phyloP scores from a whole-genome alignment of 805 yeast species.

The Starmera amethionina region DNA sequence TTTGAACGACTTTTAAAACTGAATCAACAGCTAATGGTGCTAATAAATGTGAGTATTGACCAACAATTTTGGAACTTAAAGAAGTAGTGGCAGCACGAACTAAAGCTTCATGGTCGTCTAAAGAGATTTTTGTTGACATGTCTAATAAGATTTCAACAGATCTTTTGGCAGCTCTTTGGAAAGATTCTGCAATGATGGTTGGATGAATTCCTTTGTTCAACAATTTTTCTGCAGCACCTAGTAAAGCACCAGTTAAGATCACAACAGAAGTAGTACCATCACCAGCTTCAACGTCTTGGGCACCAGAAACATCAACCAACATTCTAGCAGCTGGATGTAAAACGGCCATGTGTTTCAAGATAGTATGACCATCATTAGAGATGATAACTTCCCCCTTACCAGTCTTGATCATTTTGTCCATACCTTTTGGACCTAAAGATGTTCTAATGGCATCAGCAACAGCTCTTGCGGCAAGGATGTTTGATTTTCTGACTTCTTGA shows the following conservation, averaged over 20 bases:
- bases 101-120: conserved; percentile 72
- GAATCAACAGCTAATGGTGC: conserved; percentile 95
- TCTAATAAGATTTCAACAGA: conserved; percentile 74
- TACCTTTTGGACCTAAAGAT: conserved; percentile 96
- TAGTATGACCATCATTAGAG: conserved; percentile 98
- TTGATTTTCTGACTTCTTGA: conserved; percentile 94
- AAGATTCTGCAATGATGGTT: conserved; percentile 91
- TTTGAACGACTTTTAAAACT: conserved; percentile 67
- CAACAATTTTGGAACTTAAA: conserved; percentile 86
- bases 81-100: conserved; percentile 93
- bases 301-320: conserved; percentile 95
- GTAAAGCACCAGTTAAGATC: conserved; percentile 84
- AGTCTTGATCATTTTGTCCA: conserved; percentile 98
- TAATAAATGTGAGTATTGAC: conserved; percentile 77
- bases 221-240: conserved; percentile 91
- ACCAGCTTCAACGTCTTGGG: conserved; percentile 99
- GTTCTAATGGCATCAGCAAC: conserved; percentile 95
- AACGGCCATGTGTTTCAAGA: conserved; percentile 94
- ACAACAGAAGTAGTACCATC: conserved; percentile 99
- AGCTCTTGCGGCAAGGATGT: conserved; percentile 97
- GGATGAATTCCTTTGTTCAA: conserved; percentile 92
- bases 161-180: conserved; percentile 74
- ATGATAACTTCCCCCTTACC: conserved; percentile 88
- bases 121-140: conserved; percentile 76
- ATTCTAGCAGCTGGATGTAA: conserved; percentile 97